These are phyloP conservation scores for Mycosarcoma maydis DNA, from an alignment of 1,284 basidiomycete species.

Conservation along the genomic window DNA sequence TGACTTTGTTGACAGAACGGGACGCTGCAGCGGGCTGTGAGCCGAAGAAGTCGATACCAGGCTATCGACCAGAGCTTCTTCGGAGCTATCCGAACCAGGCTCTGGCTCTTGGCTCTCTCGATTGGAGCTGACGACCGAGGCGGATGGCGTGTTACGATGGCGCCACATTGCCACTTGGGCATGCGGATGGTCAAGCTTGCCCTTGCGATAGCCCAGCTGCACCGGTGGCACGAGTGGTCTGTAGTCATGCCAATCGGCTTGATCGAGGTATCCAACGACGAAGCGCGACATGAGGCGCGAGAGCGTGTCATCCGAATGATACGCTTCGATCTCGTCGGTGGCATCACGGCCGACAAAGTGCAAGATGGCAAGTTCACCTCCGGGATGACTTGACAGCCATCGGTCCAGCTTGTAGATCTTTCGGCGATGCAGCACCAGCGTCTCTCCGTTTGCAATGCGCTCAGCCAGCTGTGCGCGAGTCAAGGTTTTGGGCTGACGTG, in stretches of 20 bases:
- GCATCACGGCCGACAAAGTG: constrained; percentile 97
- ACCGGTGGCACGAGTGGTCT: constrained; percentile 86
- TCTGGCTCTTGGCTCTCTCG: constrained; percentile 13
- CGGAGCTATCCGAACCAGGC: constrained; percentile 7
- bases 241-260: constrained; percentile 72
- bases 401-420: constrained; percentile 83
- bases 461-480: constrained; percentile 57
- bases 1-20: not conserved
- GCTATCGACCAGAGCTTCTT: constrained; percentile 13
- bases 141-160: constrained; percentile 23
- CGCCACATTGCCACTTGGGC: constrained; percentile 60
- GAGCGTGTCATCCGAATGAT: constrained; percentile 78
- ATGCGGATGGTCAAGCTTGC: constrained; percentile 61
- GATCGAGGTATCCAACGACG: constrained; percentile 78
- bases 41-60: constrained; percentile 2
- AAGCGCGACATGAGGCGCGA: constrained; percentile 75
- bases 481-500: constrained; percentile 28
- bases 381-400: constrained; percentile 86
- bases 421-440: constrained; percentile 81
- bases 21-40: not conserved
- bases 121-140: constrained; percentile 9
- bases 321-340: constrained; percentile 91
- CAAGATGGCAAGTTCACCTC: constrained; percentile 86
- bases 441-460: constrained; percentile 68
- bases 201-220: constrained; percentile 74